Conservation (phyloP, 176 grass and related monocot species). For the Oryza punctata region DNA sequence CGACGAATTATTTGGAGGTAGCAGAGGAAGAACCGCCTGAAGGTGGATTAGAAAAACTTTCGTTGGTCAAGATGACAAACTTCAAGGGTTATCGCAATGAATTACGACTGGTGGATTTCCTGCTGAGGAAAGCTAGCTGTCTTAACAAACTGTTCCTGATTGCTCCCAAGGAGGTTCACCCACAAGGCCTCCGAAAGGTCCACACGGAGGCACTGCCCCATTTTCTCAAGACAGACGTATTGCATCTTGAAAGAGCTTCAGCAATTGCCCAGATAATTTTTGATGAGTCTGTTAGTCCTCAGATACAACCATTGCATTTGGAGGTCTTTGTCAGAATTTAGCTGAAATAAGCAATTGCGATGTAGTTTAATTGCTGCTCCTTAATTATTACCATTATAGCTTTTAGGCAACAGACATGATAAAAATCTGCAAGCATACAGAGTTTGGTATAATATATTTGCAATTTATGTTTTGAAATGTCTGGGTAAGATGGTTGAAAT, state of each 20-base stretch:
- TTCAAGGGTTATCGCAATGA: constrained; percentile 89
- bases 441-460: constrained; percentile 33
- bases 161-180: constrained; percentile 59
- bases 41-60: constrained; percentile 72
- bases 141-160: constrained; percentile 62
- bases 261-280: constrained; percentile 58
- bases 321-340: constrained; percentile 85
- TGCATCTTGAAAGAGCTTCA: constrained; percentile 56
- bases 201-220: constrained; percentile 40
- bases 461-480: constrained; percentile 35
- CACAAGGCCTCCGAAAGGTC: constrained; percentile 46
- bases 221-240: constrained; percentile 42
- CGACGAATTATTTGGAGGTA: constrained; percentile 66
- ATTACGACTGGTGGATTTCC: constrained; percentile 63
- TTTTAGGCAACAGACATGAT: constrained; percentile 43
- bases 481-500: constrained; percentile 29
- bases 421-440: constrained; percentile 39
- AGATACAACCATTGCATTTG: constrained; percentile 63
- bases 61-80: constrained; percentile 71
- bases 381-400: constrained; percentile 37
- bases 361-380: constrained; percentile 40
- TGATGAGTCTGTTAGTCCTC: constrained; percentile 46
- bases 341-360: constrained; percentile 36
- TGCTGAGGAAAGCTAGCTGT: constrained; percentile 57
- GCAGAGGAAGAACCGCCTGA: constrained; percentile 66